Evolutionary conservation across 2,329 filamentous ascomycete species (phyloP).

Genomic region (Alternaria viburni): DNA sequence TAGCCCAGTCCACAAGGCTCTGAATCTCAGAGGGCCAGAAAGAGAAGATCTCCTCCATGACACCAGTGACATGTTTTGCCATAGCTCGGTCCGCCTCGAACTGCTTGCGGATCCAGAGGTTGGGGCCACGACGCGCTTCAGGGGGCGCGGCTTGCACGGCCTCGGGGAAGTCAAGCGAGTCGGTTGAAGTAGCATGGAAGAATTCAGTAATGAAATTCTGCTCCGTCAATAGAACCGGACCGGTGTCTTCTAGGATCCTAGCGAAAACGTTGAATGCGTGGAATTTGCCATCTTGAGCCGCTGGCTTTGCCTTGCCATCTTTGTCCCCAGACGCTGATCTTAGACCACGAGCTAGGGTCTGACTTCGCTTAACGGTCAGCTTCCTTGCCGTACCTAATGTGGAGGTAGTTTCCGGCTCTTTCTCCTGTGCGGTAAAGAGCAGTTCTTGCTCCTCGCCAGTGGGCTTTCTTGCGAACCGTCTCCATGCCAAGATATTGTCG

Average conservation of each 20-base stretch:
- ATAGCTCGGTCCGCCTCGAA: constrained; percentile 89
- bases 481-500: constrained; percentile 79
- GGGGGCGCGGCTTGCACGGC: constrained; percentile 71
- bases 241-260: constrained; percentile 78
- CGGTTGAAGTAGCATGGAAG: constrained; percentile 89
- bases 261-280: constrained; percentile 83
- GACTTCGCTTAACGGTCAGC: constrained; percentile 90
- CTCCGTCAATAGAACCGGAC: constrained; percentile 86
- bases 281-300: constrained; percentile 66
- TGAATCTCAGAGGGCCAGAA: constrained; percentile 83
- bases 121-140: constrained; percentile 71
- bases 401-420: constrained; percentile 75
- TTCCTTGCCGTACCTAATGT: constrained; percentile 74
- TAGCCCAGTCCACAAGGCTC: constrained; percentile 81
- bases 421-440: constrained; percentile 89
- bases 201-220: constrained; percentile 98
- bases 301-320: constrained; percentile 62
- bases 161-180: constrained; percentile 83
- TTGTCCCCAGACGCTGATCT: constrained; percentile 72
- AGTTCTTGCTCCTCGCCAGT: constrained; percentile 80
- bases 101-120: constrained; percentile 74
- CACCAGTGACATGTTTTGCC: constrained; percentile 81
- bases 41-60: constrained; percentile 87
- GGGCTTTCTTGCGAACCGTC: constrained; percentile 75
- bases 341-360: constrained; percentile 78